Percentiles rank a stretch among this genome's conserved stretches.
phyloP scores from a whole-genome alignment of 352 stramenopile species.

The Peronospora destructor region DNA sequence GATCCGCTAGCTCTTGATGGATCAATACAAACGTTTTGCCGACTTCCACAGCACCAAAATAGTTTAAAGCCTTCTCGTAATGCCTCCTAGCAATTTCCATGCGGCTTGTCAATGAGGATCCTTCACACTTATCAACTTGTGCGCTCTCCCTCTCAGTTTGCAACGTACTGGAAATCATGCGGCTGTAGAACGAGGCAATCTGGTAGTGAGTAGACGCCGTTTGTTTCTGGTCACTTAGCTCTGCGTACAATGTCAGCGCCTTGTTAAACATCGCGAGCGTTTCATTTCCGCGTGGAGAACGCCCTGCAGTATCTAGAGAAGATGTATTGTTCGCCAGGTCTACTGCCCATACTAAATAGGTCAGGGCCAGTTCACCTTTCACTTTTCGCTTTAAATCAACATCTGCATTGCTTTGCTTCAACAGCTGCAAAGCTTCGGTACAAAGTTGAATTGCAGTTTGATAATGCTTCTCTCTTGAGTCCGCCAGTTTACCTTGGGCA shows the following conservation, averaged over 20 bases:
- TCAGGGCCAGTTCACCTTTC: slow-evolving; percentile 74
- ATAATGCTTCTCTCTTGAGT: slow-evolving; percentile 51
- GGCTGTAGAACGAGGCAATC: slow-evolving; percentile 71
- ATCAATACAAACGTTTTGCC: slow-evolving; percentile 80
- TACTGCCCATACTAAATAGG: slow-evolving; percentile 77
- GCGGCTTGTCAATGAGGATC: slow-evolving; percentile 39
- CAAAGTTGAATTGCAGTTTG: slow-evolving; percentile 55
- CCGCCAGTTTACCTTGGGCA: slow-evolving; percentile 38
- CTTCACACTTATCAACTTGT: slow-evolving; percentile 7
- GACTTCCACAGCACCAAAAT: slow-evolving; percentile 63
- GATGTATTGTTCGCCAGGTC: slow-evolving; percentile 35
- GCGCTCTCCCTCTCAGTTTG: slow-evolving; percentile 12
- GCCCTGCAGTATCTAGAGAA: neutral
- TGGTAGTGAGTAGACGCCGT: slow-evolving; percentile 78
- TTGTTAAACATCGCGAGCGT: slow-evolving; percentile 61
- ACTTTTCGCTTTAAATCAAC: slow-evolving; percentile 58
- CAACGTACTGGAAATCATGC: slow-evolving; percentile 46
- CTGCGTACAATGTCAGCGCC: slow-evolving; percentile 63
- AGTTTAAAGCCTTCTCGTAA: slow-evolving; percentile 78
- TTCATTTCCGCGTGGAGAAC: slow-evolving; percentile 35
- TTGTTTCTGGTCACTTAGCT: slow-evolving; percentile 68
- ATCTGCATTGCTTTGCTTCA: slow-evolving; percentile 68
- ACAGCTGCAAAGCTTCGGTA: slow-evolving; percentile 44
- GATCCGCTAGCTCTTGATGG: slow-evolving; percentile 67
- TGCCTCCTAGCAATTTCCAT: slow-evolving; percentile 80